Evolutionary conservation across 768 basidiomycete genomes (phyloP).

Genomic region (Lyophyllum atratum): DNA sequence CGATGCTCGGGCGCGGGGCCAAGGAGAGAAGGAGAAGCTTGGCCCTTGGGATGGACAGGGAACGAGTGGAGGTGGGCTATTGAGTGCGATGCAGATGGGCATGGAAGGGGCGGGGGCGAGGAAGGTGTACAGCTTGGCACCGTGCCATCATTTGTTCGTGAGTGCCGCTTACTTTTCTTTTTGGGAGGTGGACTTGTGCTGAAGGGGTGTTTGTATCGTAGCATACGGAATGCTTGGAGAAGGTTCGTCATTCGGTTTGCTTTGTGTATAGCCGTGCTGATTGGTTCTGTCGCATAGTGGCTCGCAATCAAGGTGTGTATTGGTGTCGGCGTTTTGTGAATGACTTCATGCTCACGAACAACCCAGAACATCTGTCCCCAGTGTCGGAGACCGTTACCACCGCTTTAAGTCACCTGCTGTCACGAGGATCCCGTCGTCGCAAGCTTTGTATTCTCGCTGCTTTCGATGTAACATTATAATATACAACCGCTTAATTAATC

Average conservation of each 20-base stretch:
- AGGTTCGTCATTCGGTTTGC: constrained; percentile 40
- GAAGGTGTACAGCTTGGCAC: constrained; percentile 82
- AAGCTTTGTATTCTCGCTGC: not conserved
- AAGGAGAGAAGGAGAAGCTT: constrained; percentile 36
- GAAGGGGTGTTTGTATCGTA: constrained; percentile 26
- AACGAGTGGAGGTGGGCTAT: constrained; percentile 33
- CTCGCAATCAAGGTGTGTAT: constrained; percentile 68
- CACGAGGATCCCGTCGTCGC: not conserved
- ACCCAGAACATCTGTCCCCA: constrained; percentile 88
- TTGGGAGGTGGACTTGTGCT: not conserved
- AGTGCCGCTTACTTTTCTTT: constrained; percentile 29
- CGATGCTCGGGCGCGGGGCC: constrained; percentile 40
- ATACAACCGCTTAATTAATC: not conserved
- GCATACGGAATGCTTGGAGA: constrained; percentile 89
- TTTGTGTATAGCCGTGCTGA: constrained; percentile 10
- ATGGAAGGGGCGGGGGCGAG: constrained; percentile 47
- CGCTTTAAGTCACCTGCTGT: constrained; percentile 49
- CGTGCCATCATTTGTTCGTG: constrained; percentile 88
- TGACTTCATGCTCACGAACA: constrained; percentile 1
- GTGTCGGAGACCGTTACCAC: constrained; percentile 82
- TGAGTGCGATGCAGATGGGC: constrained; percentile 46
- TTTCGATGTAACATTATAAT: not conserved
- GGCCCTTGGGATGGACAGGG: constrained; percentile 20
- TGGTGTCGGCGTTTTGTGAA: not conserved
- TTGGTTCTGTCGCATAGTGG: constrained; percentile 47